Conservation (phyloP, 2,329 filamentous ascomycete genomes). For the Diaporthe batatas region DNA sequence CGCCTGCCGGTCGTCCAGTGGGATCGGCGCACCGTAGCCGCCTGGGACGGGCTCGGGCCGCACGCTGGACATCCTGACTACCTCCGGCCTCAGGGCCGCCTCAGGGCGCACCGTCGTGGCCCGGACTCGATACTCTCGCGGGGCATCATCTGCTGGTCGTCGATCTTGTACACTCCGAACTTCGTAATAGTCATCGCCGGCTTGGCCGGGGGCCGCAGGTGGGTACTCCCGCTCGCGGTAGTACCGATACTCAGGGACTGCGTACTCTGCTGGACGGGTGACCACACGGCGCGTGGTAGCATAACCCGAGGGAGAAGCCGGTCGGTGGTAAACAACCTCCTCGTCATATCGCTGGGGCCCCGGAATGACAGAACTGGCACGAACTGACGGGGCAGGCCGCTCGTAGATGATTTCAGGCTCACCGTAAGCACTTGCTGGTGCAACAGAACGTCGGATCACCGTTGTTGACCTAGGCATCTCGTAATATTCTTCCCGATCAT, state of each 20-base stretch:
- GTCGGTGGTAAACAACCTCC: constrained; percentile 62
- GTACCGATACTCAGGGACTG: constrained; percentile 64
- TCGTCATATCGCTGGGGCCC: constrained; percentile 63
- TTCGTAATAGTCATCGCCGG: constrained; percentile 62
- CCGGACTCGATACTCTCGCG: constrained; percentile 67
- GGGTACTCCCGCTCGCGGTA: constrained; percentile 72
- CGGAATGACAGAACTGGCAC: constrained; percentile 65
- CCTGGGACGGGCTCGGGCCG: constrained; percentile 65
- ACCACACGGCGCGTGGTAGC: constrained; percentile 68
- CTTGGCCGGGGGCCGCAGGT: constrained; percentile 59
- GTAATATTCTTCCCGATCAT: constrained; percentile 49
- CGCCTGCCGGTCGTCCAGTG: constrained; percentile 52
- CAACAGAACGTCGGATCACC: constrained; percentile 63
- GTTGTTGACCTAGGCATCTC: constrained; percentile 41
- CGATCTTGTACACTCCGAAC: constrained; percentile 59
- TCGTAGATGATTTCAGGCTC: constrained; percentile 76
- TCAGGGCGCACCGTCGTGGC: constrained; percentile 68
- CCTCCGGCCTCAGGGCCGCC: constrained; percentile 55
- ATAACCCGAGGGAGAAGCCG: constrained; percentile 62
- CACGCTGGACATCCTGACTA: constrained; percentile 63
- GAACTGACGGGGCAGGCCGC: constrained; percentile 59
- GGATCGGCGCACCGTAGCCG: constrained; percentile 59
- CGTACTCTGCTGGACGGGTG: constrained; percentile 70
- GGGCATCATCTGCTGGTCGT: constrained; percentile 59
- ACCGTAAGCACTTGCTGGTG: constrained; percentile 56